A percentile compares a stretch with the other conserved stretches of the same genome.
phyloP scores from a whole-genome alignment of 306 rosid species.

The Gleditsia sinensis region DNA sequence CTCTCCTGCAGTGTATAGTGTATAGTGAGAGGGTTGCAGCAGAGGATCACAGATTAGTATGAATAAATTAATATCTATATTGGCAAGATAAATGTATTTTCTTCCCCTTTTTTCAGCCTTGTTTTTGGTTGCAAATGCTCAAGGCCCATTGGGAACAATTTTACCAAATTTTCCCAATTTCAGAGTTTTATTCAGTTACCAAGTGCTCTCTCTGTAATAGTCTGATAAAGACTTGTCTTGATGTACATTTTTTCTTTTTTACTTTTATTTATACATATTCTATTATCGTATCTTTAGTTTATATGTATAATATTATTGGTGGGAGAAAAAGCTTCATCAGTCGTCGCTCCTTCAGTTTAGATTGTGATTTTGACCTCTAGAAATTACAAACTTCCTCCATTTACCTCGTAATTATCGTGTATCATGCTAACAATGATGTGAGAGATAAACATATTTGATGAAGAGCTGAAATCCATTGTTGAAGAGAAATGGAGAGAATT shows the following conservation, averaged over 20 bases:
- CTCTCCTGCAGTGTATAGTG: conserved; percentile 52
- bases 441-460: too few species aligned
- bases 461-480: too few species aligned
- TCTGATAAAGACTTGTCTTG: conserved; percentile 24
- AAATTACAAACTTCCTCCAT: background rate
- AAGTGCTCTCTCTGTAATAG: conserved; percentile 24
- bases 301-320: background rate
- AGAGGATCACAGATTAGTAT: conserved; percentile 40
- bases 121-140: conserved; percentile 27
- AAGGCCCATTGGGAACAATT: conserved; percentile 39
- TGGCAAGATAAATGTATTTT: conserved; percentile 37
- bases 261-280: conserved; percentile 24
- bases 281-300: conserved; percentile 25
- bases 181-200: conserved; percentile 26
- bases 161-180: conserved; percentile 24
- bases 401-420: background rate
- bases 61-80: conserved; percentile 62
- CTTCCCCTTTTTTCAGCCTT: background rate
- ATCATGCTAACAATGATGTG: too few species aligned
- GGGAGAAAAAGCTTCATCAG: background rate
- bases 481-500: too few species aligned
- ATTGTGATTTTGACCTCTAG: background rate
- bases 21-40: conserved; percentile 29
- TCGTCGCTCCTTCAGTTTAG: background rate
- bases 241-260: background rate